Evolutionary conservation across 2,329 filamentous ascomycete species (phyloP), one percentile per base, ranked within the genome.

Genomic region (Fusarium incarnatum): DNA sequence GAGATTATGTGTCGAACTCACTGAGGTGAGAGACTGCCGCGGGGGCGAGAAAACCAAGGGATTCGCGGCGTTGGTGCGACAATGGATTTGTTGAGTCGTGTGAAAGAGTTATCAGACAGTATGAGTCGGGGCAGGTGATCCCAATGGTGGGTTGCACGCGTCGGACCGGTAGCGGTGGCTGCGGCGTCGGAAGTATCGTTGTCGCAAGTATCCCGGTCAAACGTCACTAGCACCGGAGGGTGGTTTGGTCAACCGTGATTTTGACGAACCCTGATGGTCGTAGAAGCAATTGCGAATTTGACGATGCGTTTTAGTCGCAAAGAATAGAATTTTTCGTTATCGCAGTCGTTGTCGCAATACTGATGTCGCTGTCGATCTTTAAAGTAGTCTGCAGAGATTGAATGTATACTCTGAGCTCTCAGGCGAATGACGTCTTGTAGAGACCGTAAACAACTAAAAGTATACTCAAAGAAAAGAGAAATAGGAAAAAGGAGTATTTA

Each of bases 141-240:
- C 54, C 61, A 63, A 53, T 63, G 56, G 55, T 62, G 62, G 63
- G 53, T 56, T 68, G 52, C 60, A 62, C 62, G 58, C 59, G 71
- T 63, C 50, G 68, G 56, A 64, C 68, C 52, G 60, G 67, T 49
- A 57, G 68, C 45, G 45, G 56, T 73, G 60, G 69, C 53, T 64
- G 65, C 60, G 62, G 65, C 67, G 56, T 37, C 44, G 53, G 56
- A 53, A 56, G 40, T 67, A 45, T 71, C 54, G 47, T 44, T 54
- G 65, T 69, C 64, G 72, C 60, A 56, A 66, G 61, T 56, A 70
- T 62, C 64, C 64, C 53, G 60, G 69, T 62, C 65, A 62, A 57
- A 34, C 34, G 22, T 44, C 41, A 59, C 60, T 69, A 28, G 48
- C 56, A 61, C 48, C n/a, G 27, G 20, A 48, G 49, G 44, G 65